phyloP scores from a whole-genome alignment of 163 green algal genomes.

The Scenedesmus sp. region DNA sequence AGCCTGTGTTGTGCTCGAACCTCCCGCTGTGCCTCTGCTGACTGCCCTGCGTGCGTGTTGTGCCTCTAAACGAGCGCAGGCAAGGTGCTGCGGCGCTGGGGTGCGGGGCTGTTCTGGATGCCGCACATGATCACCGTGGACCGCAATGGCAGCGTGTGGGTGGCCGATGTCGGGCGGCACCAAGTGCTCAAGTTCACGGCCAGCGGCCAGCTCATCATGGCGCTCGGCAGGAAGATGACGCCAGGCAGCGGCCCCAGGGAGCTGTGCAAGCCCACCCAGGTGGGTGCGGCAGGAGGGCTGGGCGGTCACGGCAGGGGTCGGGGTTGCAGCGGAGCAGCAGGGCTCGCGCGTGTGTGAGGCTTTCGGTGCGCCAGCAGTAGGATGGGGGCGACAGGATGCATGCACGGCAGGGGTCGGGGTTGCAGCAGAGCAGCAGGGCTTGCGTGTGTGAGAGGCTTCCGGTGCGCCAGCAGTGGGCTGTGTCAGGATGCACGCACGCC shows the following conservation, averaged over 20 bases:
- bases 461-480: no score
- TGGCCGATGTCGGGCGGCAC: constrained; percentile 84
- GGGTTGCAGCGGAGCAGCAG: background rate
- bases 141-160: constrained; percentile 80
- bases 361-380: background rate
- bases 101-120: constrained; percentile 77
- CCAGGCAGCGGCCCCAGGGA: constrained; percentile 57
- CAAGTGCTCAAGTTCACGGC: constrained; percentile 75
- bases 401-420: no score
- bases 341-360: no score
- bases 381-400: background rate
- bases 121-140: constrained; percentile 87
- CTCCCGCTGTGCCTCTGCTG: no score
- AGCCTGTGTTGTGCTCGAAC: no score
- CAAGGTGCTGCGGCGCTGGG: constrained; percentile 65
- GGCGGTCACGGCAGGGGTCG: background rate
- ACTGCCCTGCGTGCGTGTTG: background rate
- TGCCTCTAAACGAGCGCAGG: constrained; percentile 12
- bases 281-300: constrained; percentile 37
- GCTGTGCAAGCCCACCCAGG: constrained; percentile 87
- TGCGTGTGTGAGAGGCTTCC: no score
- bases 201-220: constrained; percentile 68
- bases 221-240: constrained; percentile 64
- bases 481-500: no score
- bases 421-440: background rate